Evolutionary conservation across 768 basidiomycete genomes (phyloP).

Genomic region (Rhodosporidiobolus sp.): DNA sequence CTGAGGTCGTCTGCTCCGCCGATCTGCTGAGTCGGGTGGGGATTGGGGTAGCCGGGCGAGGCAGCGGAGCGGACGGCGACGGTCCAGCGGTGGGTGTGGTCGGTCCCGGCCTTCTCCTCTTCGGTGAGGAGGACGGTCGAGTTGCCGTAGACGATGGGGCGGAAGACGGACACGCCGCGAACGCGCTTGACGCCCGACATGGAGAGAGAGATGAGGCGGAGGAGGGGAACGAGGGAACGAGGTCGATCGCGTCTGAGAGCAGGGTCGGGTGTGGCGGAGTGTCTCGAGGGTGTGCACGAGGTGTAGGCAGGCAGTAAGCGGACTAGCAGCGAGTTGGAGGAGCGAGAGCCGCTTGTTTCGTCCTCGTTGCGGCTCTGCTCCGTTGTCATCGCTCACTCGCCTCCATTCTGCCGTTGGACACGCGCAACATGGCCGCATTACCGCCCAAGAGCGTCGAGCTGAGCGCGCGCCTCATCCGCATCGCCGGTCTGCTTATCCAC

Average conservation of each 20-base stretch:
- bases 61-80: conserved; percentile 88
- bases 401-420: not conserved
- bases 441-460: not conserved
- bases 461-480: not conserved
- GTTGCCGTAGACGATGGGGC: conserved; percentile 95
- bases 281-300: no score
- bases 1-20: conserved; percentile 43
- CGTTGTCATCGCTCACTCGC: not conserved
- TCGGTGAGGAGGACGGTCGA: conserved; percentile 72
- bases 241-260: no score
- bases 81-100: conserved; percentile 95
- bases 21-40: conserved; percentile 37
- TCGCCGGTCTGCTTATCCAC: not conserved
- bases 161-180: conserved; percentile 70
- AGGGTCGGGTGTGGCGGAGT: no score
- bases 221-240: not conserved
- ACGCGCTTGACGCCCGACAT: conserved; percentile 16
- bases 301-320: no score
- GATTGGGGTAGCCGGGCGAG: conserved; percentile 54
- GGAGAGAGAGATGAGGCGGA: not conserved
- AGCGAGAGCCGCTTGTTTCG: not conserved
- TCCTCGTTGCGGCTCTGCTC: not conserved
- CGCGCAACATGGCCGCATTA: not conserved
- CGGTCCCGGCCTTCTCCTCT: conserved; percentile 65
- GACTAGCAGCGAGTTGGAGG: no score